Evolutionary conservation across 805 yeast species (phyloP).

Genomic region (Vanderwaltozyma verrucispora): DNA sequence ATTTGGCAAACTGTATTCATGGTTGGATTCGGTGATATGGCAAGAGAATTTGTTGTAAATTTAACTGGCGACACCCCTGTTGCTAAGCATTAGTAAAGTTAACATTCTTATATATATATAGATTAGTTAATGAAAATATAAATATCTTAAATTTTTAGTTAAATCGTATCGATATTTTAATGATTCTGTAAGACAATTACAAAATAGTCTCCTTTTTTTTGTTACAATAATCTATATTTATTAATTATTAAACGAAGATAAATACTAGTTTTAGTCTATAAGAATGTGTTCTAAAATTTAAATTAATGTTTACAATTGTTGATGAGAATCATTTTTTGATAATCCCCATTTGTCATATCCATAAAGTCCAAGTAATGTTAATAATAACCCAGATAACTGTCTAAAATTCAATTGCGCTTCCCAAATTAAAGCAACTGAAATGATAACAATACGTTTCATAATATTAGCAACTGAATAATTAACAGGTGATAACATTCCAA

Average conservation of each 20-base stretch:
- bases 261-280: too few species aligned
- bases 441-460: conserved; percentile 61
- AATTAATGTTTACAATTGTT: background rate
- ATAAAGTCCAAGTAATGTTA: conserved; percentile 54
- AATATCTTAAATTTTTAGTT: too few species aligned
- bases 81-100: background rate
- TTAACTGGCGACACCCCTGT: conserved; percentile 40
- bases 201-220: too few species aligned
- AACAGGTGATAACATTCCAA: conserved; percentile 64
- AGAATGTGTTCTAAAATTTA: too few species aligned
- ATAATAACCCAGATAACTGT: conserved; percentile 42
- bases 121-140: too few species aligned
- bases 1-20: conserved; percentile 98
- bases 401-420: conserved; percentile 38
- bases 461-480: conserved; percentile 74
- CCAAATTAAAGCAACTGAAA: conserved; percentile 52
- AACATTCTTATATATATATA: too few species aligned
- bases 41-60: conserved; percentile 56
- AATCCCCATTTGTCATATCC: conserved; percentile 64
- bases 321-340: conserved; percentile 8
- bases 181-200: too few species aligned
- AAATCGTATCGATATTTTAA: too few species aligned
- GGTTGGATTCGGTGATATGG: conserved; percentile 97
- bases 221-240: too few species aligned
- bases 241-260: too few species aligned